These are phyloP conservation scores for Ascochyta clinopodiicola DNA, from an alignment of 2,329 filamentous ascomycete genomes.

Conservation along the genomic window DNA sequence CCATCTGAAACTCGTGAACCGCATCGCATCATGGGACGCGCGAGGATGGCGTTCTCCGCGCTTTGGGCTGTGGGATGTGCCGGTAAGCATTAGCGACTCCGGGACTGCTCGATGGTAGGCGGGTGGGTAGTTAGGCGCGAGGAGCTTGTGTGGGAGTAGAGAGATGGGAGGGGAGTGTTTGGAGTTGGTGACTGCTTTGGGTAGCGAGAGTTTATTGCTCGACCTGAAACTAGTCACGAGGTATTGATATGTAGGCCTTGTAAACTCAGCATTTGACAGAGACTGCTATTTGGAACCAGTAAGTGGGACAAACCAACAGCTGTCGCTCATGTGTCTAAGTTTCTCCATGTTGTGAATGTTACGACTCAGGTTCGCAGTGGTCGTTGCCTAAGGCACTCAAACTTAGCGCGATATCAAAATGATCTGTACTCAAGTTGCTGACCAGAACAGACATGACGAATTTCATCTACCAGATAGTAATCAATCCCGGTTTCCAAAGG, in stretches of 20 bases:
- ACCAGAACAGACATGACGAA: neutral
- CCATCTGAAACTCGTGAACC: neutral
- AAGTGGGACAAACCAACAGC: too few species aligned
- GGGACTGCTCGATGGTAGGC: neutral
- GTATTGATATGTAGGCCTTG: too few species aligned
- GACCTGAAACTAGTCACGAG: neutral
- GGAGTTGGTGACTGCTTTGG: neutral
- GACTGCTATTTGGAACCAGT: too few species aligned
- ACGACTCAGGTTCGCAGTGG: too few species aligned
- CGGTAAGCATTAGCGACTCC: neutral
- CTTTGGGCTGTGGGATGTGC: neutral
- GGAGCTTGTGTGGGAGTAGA: neutral
- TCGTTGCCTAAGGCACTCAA: neutral
- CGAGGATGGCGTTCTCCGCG: neutral
- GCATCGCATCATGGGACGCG: neutral
- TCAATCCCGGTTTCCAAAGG: neutral
- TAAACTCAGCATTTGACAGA: too few species aligned
- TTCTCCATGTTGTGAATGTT: too few species aligned
- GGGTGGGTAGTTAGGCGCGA: neutral
- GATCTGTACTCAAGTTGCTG: neutral
- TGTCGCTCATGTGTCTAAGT: too few species aligned
- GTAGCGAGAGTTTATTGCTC: neutral
- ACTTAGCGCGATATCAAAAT: too few species aligned
- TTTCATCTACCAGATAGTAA: neutral
- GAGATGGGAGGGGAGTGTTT: neutral